Evolutionary conservation across 176 grass and related monocot genomes (phyloP).

Genomic region (Ampelocalamus luodianensis): DNA sequence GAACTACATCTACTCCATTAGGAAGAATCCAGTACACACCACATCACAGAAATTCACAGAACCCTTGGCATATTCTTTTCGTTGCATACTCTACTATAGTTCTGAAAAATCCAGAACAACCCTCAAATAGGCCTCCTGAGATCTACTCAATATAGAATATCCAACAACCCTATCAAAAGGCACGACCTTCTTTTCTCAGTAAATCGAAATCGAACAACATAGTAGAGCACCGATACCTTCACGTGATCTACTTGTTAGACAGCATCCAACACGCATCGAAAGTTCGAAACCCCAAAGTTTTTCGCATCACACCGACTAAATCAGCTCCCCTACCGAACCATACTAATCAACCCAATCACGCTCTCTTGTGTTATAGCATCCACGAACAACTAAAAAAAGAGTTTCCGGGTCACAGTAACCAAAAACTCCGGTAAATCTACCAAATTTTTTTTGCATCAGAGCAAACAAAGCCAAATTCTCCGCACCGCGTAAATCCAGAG

Average conservation of each 20-base stretch:
- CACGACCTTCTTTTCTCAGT: background rate
- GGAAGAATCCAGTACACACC: background rate
- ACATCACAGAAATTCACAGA: background rate
- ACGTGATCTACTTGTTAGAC: background rate
- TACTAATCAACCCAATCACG: background rate
- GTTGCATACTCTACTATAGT: slow-evolving; percentile 10
- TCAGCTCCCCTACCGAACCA: background rate
- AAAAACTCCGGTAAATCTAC: background rate
- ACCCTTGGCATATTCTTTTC: background rate
- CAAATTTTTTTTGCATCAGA: background rate
- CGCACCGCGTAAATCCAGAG: background rate
- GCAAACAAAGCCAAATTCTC: background rate
- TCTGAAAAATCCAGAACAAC: background rate
- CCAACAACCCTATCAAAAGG: background rate
- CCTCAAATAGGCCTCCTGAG: background rate
- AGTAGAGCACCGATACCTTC: background rate
- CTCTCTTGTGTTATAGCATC: background rate
- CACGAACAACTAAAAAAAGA: background rate
- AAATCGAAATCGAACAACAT: background rate
- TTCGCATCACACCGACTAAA: background rate
- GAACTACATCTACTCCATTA: background rate
- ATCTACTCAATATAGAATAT: slow-evolving; percentile 1
- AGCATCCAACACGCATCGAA: slow-evolving; percentile 1
- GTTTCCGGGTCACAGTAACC: slow-evolving; percentile 22
- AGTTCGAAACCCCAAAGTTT: background rate